These are phyloP conservation scores for Epithemia pelagica DNA, from an alignment of 108 stramenopile genomes.

Conservation along the genomic window DNA sequence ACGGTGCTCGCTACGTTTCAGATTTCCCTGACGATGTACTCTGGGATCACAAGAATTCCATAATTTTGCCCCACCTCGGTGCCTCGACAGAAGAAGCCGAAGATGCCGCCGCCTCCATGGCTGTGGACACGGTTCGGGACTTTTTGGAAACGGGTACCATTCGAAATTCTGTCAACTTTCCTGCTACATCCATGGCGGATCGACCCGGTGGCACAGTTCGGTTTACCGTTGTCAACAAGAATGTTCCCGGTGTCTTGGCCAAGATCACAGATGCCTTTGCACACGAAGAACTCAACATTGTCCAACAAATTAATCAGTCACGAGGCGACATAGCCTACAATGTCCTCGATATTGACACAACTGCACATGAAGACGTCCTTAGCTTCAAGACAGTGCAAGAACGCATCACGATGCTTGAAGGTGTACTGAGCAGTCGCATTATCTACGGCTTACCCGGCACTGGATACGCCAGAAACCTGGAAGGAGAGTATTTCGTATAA, in stretches of 20 bases:
- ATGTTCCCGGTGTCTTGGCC: constrained; percentile 81
- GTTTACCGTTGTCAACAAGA: constrained; percentile 86
- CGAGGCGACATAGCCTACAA: constrained; percentile 86
- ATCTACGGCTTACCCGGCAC: constrained; percentile 66
- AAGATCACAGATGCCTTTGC: constrained; percentile 81
- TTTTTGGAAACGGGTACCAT: constrained; percentile 85
- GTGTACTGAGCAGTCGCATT: constrained; percentile 71
- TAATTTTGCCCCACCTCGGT: constrained; percentile 92
- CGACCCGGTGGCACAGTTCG: constrained; percentile 56
- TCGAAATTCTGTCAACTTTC: constrained; percentile 88
- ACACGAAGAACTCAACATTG: constrained; percentile 63
- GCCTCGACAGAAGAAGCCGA: constrained; percentile 96
- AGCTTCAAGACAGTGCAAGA: constrained; percentile 80
- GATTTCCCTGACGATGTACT: constrained; percentile 89
- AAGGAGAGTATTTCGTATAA: constrained; percentile 83
- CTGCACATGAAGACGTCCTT: constrained; percentile 44
- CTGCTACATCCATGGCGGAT: constrained; percentile 55
- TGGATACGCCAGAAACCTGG: constrained; percentile 87
- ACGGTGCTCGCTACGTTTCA: constrained; percentile 69
- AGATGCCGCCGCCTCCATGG: constrained; percentile 89
- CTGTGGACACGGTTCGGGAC: constrained; percentile 80
- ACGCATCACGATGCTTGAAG: constrained; percentile 82
- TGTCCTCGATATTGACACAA: constrained; percentile 79
- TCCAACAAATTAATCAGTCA: constrained; percentile 90
- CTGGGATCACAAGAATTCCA: constrained; percentile 78